These are phyloP conservation scores for Albophoma yamanashiensis DNA, from an alignment of 2,329 filamentous ascomycete species.

Conservation along the genomic window DNA sequence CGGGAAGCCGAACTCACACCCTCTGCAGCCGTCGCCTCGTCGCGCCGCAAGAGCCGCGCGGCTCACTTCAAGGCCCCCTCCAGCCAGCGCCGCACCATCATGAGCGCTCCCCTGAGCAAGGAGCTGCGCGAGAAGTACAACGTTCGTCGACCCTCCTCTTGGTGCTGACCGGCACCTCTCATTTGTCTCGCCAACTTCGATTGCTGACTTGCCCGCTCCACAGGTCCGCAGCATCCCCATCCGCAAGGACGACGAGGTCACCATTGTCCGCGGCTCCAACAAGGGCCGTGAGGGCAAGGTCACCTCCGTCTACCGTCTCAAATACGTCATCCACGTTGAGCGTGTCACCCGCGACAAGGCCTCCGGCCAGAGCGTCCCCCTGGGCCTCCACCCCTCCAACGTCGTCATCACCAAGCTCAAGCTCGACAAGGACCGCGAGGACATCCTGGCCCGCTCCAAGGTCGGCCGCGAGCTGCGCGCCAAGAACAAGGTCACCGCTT, in stretches of 20 bases:
- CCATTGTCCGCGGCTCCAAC: conserved; percentile 83
- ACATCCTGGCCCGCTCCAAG: conserved; percentile 78
- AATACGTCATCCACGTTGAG: conserved; percentile 96
- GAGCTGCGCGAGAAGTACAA: conserved; percentile 99
- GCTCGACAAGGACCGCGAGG: conserved; percentile 91
- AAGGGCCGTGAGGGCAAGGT: conserved; percentile 99
- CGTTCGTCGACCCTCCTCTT: conserved; percentile 42
- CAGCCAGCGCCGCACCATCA: conserved; percentile 88
- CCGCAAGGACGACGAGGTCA: conserved; percentile 95
- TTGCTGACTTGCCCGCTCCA: not conserved
- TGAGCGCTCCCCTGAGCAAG: conserved; percentile 92
- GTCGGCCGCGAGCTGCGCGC: conserved; percentile 63
- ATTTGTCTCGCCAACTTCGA: not conserved
- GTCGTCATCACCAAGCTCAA: conserved; percentile 98
- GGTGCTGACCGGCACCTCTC: not conserved
- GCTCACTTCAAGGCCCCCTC: conserved; percentile 95
- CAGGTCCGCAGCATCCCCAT: conserved; percentile 92
- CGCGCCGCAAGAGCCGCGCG: conserved; percentile 97
- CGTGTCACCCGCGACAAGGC: conserved; percentile 94
- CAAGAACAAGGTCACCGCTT: conserved; percentile 59
- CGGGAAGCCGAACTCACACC: not conserved
- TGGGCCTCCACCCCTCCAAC: conserved; percentile 93
- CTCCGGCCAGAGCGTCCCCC: conserved; percentile 88
- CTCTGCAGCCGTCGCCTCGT: conserved; percentile 52
- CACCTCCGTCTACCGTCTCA: conserved; percentile 94